Percentiles rank a stretch among this genome's conserved stretches.
These are phyloP conservation scores for Lasiosphaeria ovina DNA, from an alignment of 495 filamentous ascomycete species.

Conservation along the genomic window DNA sequence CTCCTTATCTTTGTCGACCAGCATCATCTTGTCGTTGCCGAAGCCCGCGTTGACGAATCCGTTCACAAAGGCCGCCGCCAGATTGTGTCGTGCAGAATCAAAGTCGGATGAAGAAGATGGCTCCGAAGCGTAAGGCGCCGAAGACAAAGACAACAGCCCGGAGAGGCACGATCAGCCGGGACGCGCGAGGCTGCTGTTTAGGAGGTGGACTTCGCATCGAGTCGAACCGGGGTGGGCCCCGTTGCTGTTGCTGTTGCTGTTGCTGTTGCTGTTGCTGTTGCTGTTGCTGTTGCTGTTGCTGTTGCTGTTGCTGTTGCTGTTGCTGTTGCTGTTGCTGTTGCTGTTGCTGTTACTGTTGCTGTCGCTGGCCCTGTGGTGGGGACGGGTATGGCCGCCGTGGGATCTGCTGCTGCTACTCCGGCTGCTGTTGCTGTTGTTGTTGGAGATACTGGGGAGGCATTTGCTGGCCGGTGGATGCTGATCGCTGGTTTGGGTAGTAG, in stretches of 20 bases:
- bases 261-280: too few species aligned
- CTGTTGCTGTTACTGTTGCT: too few species aligned
- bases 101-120: too few species aligned
- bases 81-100: constrained; percentile 91
- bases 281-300: too few species aligned
- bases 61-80: constrained; percentile 95
- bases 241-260: too few species aligned
- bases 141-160: too few species aligned
- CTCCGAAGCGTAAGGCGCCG: too few species aligned
- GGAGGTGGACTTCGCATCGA: constrained; percentile 13
- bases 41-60: constrained; percentile 95
- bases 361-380: constrained; percentile 1
- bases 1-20: constrained; percentile 74
- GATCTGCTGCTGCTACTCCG: constrained; percentile 22
- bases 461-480: constrained; percentile 45
- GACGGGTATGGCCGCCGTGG: constrained; percentile 14
- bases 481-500: constrained; percentile 55
- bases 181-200: constrained; percentile 19
- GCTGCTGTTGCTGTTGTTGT: constrained; percentile 23
- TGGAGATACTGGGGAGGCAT: constrained; percentile 38
- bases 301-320: too few species aligned
- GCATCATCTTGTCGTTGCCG: constrained; percentile 95
- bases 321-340: too few species aligned
- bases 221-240: constrained; percentile 1
- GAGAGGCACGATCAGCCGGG: too few species aligned